Evolutionary conservation across 2,329 filamentous ascomycete genomes (phyloP).

Genomic region (Pestalotiopsis sp.): DNA sequence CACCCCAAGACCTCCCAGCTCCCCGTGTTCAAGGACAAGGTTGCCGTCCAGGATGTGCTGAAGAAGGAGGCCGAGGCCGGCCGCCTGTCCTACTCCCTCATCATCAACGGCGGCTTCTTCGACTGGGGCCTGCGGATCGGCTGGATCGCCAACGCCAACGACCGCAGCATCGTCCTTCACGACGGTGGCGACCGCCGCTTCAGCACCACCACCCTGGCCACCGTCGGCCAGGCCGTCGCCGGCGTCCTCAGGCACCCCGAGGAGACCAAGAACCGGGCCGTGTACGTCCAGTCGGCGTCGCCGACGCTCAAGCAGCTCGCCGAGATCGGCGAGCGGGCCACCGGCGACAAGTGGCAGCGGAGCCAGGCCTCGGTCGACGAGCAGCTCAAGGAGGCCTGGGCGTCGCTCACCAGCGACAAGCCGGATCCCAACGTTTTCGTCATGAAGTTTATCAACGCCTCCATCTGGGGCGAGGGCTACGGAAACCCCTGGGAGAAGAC

Average conservation of each 20-base stretch:
- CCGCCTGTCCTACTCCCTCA: conserved; percentile 50
- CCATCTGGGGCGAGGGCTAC: conserved; percentile 35
- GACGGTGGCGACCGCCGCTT: conserved; percentile 47
- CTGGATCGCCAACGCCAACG: no score
- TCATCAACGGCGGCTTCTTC: conserved; percentile 54
- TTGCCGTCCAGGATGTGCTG: no score
- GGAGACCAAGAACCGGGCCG: conserved; percentile 44
- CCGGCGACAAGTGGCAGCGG: conserved; percentile 22
- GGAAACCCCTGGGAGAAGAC: conserved; percentile 31
- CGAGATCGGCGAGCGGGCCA: neutral
- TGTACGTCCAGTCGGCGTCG: conserved; percentile 49
- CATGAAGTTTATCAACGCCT: conserved; percentile 30
- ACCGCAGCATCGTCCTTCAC: conserved; percentile 34
- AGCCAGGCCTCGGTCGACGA: conserved; percentile 29
- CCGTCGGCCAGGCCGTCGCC: conserved; percentile 45
- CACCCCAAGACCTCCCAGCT: neutral
- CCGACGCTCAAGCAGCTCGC: neutral
- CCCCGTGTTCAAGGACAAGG: no score
- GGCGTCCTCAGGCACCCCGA: conserved; percentile 42
- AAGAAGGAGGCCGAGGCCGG: conserved; percentile 39
- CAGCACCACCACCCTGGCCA: conserved; percentile 43
- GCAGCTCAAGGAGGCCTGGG: conserved; percentile 28
- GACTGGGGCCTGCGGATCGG: conserved; percentile 40
- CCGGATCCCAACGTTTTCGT: conserved; percentile 26
- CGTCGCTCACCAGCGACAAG: conserved; percentile 32